phyloP scores from a whole-genome alignment of 345 rosid species.

The Bruguiera gymnorhiza region DNA sequence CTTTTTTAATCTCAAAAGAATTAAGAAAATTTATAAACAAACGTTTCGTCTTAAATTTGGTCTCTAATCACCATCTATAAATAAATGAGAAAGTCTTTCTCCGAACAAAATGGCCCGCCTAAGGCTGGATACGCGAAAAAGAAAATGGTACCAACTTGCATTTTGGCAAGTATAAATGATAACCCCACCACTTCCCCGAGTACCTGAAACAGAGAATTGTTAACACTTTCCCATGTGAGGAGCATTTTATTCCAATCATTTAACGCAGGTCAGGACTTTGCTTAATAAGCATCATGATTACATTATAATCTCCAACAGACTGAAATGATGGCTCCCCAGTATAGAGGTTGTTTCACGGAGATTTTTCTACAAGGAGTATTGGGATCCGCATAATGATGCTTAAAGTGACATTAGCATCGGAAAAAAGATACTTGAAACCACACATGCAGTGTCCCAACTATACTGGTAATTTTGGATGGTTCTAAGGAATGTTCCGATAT shows the following conservation, averaged over 20 bases:
- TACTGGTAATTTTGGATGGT: too few relatives aligned
- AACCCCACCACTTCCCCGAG: slow-evolving; percentile 30
- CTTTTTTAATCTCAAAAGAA: too few relatives aligned
- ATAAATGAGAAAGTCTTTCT: not conserved
- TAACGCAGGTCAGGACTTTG: slow-evolving; percentile 16
- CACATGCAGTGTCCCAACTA: too few relatives aligned
- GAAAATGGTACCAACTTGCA: slow-evolving; percentile 29
- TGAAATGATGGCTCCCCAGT: not conserved
- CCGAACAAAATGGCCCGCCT: too few relatives aligned
- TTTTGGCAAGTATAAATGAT: slow-evolving; percentile 25
- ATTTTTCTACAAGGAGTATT: not conserved
- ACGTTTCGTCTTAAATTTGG: too few relatives aligned
- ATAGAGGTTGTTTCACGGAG: not conserved
- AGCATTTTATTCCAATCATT: slow-evolving; percentile 39
- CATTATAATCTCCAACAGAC: not conserved
- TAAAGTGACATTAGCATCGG: too few relatives aligned
- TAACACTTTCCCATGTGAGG: slow-evolving; percentile 43
- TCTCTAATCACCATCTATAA: too few relatives aligned
- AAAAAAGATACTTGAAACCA: too few relatives aligned
- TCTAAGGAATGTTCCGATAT: too few relatives aligned
- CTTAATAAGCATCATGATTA: not conserved
- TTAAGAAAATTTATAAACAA: too few relatives aligned
- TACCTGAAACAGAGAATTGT: slow-evolving; percentile 15
- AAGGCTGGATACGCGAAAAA: not conserved
- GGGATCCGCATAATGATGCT: not conserved